Conservation (phyloP, 495 filamentous ascomycete genomes). For the Hypoxylon cercidicola region DNA sequence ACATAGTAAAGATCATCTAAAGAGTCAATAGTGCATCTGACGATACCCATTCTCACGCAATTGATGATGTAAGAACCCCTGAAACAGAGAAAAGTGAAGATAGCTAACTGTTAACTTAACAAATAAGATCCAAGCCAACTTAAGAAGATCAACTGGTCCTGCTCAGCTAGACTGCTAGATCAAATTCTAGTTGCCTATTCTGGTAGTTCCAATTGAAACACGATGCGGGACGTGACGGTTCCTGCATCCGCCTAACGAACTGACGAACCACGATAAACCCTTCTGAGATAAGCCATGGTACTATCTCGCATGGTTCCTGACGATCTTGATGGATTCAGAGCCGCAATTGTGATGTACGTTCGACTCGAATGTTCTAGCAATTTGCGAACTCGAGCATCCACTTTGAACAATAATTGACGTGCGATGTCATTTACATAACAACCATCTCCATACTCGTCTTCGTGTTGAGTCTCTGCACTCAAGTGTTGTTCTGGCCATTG, state of each 20-base stretch:
- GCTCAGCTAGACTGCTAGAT: background rate
- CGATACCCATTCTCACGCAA: background rate
- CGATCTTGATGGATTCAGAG: no score
- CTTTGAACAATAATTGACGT: no score
- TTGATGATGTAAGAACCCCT: conserved; percentile 4
- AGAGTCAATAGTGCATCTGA: no score
- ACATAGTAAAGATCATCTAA: no score
- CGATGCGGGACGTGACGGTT: no score
- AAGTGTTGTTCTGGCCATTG: background rate
- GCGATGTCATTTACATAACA: background rate
- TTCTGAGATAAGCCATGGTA: no score
- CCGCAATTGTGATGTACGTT: no score
- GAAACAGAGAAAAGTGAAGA: background rate
- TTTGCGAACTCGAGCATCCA: background rate
- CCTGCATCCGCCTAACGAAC: no score
- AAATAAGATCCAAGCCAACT: background rate
- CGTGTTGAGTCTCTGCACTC: background rate
- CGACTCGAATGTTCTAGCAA: no score
- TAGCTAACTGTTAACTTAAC: background rate
- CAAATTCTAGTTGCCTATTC: background rate
- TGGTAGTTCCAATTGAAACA: background rate
- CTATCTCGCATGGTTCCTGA: no score
- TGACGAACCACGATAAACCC: no score
- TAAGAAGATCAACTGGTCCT: background rate
- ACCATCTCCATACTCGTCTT: background rate